Conservation (phyloP, 139 green algal genomes). For the Picocystis salinarum region DNA sequence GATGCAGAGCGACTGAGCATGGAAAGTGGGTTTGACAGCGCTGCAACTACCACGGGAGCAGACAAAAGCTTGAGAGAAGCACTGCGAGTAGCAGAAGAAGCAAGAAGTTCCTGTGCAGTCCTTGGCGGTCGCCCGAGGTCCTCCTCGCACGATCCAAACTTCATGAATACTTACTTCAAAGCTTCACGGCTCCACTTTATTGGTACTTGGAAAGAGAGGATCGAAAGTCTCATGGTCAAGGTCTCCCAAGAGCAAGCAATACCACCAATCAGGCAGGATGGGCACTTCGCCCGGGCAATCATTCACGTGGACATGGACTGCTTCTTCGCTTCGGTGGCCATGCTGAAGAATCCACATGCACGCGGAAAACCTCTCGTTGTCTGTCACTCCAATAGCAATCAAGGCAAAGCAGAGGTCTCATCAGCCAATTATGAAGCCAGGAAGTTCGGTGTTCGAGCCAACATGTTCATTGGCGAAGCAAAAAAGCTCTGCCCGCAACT, state of each 20-base stretch:
- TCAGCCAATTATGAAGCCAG: constrained; percentile 77
- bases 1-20: no score
- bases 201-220: constrained; percentile 53
- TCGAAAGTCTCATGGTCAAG: constrained; percentile 41
- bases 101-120: no score
- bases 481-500: constrained; percentile 70
- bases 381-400: constrained; percentile 51
- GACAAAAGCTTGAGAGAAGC: no score
- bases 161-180: constrained; percentile 57
- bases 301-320: constrained; percentile 96
- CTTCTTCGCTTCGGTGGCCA: constrained; percentile 81
- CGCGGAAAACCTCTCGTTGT: constrained; percentile 44
- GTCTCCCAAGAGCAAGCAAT: neutral
- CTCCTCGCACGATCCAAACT: constrained; percentile 43
- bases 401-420: constrained; percentile 69
- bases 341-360: constrained; percentile 22
- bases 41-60: no score
- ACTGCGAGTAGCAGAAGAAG: no score
- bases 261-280: neutral
- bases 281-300: constrained; percentile 21
- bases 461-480: constrained; percentile 70
- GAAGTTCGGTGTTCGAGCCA: constrained; percentile 37
- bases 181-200: constrained; percentile 38
- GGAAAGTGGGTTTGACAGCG: no score
- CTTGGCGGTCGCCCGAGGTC: no score